Percentiles rank a stretch among this genome's conserved stretches.
Conservation (phyloP, 768 basidiomycete genomes). For the Trametes cubensis region DNA sequence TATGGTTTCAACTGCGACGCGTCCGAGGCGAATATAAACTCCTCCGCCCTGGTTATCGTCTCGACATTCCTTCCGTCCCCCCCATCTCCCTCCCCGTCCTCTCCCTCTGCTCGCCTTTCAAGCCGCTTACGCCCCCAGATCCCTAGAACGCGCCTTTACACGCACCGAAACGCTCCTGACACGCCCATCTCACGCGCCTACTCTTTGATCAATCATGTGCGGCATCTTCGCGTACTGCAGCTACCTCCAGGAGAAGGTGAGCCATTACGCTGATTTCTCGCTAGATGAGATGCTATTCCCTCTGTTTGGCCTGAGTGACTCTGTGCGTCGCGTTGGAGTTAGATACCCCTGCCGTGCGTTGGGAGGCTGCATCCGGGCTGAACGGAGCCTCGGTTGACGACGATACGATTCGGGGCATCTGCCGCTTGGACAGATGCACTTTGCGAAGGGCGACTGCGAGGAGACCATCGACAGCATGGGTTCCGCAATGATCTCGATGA, state of each 20-base stretch:
- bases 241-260: constrained; percentile 91
- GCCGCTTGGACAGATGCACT: background rate
- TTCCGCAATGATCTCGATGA: constrained; percentile 4
- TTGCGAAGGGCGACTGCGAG: background rate
- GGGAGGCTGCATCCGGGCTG: background rate
- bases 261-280: constrained; percentile 31
- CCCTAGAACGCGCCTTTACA: background rate
- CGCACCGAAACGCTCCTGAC: constrained; percentile 13
- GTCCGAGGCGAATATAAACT: constrained; percentile 24
- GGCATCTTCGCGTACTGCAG: constrained; percentile 98
- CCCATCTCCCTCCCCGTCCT: background rate
- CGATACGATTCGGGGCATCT: background rate
- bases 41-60: constrained; percentile 10
- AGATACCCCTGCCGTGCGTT: background rate
- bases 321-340: background rate
- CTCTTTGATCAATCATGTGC: constrained; percentile 57
- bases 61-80: constrained; percentile 3
- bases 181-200: constrained; percentile 4
- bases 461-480: background rate
- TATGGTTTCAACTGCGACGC: constrained; percentile 21
- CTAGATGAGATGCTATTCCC: too few relatives aligned
- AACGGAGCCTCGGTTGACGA: background rate
- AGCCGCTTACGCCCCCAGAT: background rate
- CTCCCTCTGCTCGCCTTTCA: background rate
- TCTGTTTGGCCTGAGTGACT: too few relatives aligned